Percentiles rank a stretch among this genome's conserved stretches.
Evolutionary conservation across 768 basidiomycete genomes (phyloP).

Genomic region (Tylopilus balloui): DNA sequence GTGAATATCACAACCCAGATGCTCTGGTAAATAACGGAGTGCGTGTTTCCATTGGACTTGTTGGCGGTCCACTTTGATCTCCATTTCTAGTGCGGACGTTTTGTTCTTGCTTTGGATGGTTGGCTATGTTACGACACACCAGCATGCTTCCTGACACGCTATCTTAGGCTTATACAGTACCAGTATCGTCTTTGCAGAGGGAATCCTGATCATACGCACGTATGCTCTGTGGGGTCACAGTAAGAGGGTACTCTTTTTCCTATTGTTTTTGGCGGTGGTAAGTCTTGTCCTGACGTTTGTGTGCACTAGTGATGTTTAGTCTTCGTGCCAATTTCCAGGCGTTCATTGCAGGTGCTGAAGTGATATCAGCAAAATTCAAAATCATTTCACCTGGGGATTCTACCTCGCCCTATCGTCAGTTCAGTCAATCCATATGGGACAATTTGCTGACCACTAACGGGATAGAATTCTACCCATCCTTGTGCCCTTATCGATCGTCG

Average conservation of each 20-base stretch:
- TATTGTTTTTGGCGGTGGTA: constrained; percentile 18
- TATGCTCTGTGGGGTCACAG: constrained; percentile 25
- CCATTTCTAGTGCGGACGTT: constrained; percentile 16
- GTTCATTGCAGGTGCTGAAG: constrained; percentile 16
- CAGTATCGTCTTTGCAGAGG: constrained; percentile 16
- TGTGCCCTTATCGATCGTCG: constrained; percentile 15
- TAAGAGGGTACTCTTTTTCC: constrained; percentile 11
- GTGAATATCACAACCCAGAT: background rate
- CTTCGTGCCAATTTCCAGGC: constrained; percentile 1
- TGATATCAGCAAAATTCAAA: constrained; percentile 2
- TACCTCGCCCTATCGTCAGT: constrained; percentile 20
- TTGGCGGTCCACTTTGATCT: background rate
- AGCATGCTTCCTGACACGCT: background rate
- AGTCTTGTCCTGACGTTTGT: background rate
- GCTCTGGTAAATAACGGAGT: constrained; percentile 3
- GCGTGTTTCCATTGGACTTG: background rate
- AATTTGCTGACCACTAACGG: background rate
- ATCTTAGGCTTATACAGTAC: constrained; percentile 11
- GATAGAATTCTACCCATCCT: constrained; percentile 20
- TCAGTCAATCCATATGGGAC: background rate
- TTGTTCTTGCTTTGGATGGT: constrained; percentile 20
- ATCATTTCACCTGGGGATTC: constrained; percentile 16
- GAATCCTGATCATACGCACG: constrained; percentile 25
- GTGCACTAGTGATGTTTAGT: no score
- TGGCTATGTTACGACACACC: background rate